These are phyloP conservation scores for Paspalum vaginatum DNA, from an alignment of 176 grass and related monocot species.

Conservation along the genomic window DNA sequence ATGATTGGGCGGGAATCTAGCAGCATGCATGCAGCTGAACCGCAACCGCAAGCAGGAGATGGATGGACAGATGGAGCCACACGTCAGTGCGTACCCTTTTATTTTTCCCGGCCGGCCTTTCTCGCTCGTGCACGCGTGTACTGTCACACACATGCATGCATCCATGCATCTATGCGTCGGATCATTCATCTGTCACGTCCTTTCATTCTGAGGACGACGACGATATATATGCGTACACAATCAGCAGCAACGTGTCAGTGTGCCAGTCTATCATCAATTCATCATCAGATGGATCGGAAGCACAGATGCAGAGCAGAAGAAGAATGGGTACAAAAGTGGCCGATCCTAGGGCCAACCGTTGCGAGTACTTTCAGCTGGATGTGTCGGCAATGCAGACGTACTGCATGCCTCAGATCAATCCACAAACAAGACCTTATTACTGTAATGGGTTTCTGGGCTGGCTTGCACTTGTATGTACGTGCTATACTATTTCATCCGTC, in stretches of 20 bases:
- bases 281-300: neutral
- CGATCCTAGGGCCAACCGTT: constrained; percentile 52
- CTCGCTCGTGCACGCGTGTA: neutral
- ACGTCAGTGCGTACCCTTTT: neutral
- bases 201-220: constrained; percentile 5
- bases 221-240: neutral
- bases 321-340: constrained; percentile 47
- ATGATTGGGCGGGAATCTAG: constrained; percentile 42
- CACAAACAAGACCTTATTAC: neutral
- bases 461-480: neutral
- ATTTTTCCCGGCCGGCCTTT: neutral
- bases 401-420: too few relatives aligned
- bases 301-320: neutral
- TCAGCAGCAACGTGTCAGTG: neutral
- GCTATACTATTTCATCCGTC: too few relatives aligned
- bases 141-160: neutral
- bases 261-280: neutral
- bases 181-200: constrained; percentile 36
- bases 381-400: neutral
- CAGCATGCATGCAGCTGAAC: constrained; percentile 23
- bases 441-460: neutral
- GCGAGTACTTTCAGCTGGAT: constrained; percentile 30
- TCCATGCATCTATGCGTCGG: neutral
- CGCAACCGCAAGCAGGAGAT: neutral
- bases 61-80: neutral